phyloP scores from a whole-genome alignment of 164 flowering plant species.

The Taxillus chinensis region DNA sequence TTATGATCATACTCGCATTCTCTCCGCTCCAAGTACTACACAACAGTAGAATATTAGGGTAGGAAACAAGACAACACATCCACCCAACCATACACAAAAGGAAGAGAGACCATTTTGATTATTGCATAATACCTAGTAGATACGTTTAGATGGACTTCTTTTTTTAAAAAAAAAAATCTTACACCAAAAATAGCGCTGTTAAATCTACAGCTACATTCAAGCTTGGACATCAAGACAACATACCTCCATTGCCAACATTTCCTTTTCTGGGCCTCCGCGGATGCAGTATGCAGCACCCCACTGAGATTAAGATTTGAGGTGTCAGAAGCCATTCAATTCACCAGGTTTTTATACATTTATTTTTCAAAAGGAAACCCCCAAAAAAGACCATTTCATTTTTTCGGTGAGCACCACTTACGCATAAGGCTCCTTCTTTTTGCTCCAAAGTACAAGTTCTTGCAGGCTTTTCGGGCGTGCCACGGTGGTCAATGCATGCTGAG shows the following conservation, averaged over 20 bases:
- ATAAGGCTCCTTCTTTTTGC: constrained; percentile 53
- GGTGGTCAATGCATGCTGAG: constrained; percentile 96
- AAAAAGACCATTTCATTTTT: neutral
- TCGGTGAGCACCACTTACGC: constrained; percentile 51
- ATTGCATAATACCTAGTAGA: too few species aligned
- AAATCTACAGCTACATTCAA: neutral
- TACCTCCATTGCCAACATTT: constrained; percentile 85
- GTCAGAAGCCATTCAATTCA: neutral
- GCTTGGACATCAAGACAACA: neutral
- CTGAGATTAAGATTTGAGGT: neutral
- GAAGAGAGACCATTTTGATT: too few species aligned
- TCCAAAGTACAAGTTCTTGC: constrained; percentile 96
- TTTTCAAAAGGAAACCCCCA: neutral
- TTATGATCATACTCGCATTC: constrained; percentile 91
- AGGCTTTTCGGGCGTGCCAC: constrained; percentile 93
- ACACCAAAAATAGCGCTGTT: too few species aligned
- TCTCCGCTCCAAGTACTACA: constrained; percentile 85
- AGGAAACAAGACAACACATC: neutral
- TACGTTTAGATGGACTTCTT: too few species aligned
- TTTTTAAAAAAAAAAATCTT: too few species aligned
- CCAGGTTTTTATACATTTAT: neutral
- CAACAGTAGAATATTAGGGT: constrained; percentile 2
- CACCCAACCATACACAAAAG: neutral
- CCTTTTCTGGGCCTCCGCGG: constrained; percentile 73
- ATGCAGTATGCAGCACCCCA: constrained; percentile 55